Evolutionary conservation across 257 asterid genomes (phyloP).

Genomic region (Solanum appendiculatum): DNA sequence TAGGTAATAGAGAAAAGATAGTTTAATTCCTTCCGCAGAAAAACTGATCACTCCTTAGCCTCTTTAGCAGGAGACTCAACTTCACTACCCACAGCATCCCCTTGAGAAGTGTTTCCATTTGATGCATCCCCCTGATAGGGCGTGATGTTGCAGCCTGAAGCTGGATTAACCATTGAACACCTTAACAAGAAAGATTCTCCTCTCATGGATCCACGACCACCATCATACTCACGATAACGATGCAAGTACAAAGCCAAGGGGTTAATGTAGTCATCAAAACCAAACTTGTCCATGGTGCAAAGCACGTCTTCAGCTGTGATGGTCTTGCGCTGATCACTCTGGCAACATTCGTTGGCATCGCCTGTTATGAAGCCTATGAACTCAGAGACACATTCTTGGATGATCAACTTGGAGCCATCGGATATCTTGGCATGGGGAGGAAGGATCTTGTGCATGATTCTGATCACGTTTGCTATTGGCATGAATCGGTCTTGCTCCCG

Average conservation of each 20-base stretch:
- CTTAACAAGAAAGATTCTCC: too few species aligned
- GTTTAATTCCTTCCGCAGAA: too few species aligned
- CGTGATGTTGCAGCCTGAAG: too few species aligned
- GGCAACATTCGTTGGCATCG: slow-evolving; percentile 87
- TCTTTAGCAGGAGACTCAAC: too few species aligned
- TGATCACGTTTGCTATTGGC: slow-evolving; percentile 86
- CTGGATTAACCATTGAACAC: too few species aligned
- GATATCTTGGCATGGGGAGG: slow-evolving; percentile 88
- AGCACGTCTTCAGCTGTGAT: slow-evolving; percentile 88
- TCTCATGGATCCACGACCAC: too few species aligned
- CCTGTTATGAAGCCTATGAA: slow-evolving; percentile 88
- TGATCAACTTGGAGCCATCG: slow-evolving; percentile 81
- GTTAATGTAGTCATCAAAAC: slow-evolving; percentile 93
- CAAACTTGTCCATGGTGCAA: slow-evolving; percentile 96
- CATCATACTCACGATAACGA: slow-evolving; percentile 16
- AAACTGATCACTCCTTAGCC: too few species aligned
- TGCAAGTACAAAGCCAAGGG: slow-evolving; percentile 62
- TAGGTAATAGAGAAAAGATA: too few species aligned
- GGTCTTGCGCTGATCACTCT: slow-evolving; percentile 89
- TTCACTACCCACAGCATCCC: too few species aligned
- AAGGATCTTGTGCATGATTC: slow-evolving; percentile 81
- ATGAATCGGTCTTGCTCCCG: slow-evolving; percentile 93
- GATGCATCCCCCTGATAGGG: too few species aligned
- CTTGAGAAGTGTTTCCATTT: too few species aligned
- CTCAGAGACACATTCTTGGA: slow-evolving; percentile 86